Base-by-base conservation (phyloP, 1,139 yeast genomes). In the Lodderomyces parapsilosis region DNA sequence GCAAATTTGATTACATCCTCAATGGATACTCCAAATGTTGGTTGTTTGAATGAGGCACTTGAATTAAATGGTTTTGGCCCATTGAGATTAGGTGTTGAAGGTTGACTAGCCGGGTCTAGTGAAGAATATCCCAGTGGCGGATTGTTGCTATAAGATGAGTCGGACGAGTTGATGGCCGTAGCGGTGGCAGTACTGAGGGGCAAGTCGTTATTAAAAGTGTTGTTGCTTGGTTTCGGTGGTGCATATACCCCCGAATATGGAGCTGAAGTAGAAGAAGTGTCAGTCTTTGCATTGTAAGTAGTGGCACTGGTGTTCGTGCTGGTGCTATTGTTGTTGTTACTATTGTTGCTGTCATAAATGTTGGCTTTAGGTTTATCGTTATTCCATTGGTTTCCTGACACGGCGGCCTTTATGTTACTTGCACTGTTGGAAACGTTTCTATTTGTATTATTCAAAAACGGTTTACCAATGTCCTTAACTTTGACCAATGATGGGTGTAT, bases 1-100 rank as follows among this genome's bases (percentile, higher is more conserved):
- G 95, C 96, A 54, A 77, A 81, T 49, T 83, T 85, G 20, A 90
- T 80, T 40, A 88, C 67, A 8, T 78, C 81, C 50, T 86, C 95
- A 17, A 93, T 73, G 0, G 95, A 83, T 0, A 83, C 81, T 0
- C 96, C 97, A 66, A 86, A 91, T 0, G 91, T 84, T 13, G 82
- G 82, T 49, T 80, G 53, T 14, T 43, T 27, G 20, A 35, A 27
- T 8, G 45, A 19, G 5, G 42, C 34, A 20, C 33, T 60, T 13
- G 59, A 45, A 30, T 48, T 54, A 37, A 70, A 57, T 2, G 76
- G 60, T 51, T 71, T 71, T 28, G 77, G 78, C 0, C 78, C 80
- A 39, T 68, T 72, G 35, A 68, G 54, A 8, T 63, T 61, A 6
- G 63, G 62, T 20, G 57, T 56, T 9, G 45, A 35, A 10, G 46